phyloP scores from a whole-genome alignment of 495 filamentous ascomycete genomes.

The Pyrenula massariospora region DNA sequence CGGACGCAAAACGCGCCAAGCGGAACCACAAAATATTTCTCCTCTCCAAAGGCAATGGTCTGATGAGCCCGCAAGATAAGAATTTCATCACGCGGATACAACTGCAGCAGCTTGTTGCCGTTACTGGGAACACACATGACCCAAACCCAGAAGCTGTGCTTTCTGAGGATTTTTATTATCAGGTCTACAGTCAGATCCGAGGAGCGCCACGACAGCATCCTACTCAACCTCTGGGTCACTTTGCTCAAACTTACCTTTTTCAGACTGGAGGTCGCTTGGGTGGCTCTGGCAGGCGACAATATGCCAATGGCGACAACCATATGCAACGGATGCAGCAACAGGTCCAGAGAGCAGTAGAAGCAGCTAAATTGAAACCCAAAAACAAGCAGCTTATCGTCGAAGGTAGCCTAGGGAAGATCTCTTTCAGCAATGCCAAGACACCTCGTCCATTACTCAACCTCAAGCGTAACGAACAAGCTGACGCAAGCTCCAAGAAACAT shows the following conservation, averaged over 20 bases:
- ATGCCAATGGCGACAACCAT: conserved; percentile 78
- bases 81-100: conserved; percentile 98
- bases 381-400: conserved; percentile 97
- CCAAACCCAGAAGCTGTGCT: conserved; percentile 67
- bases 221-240: conserved; percentile 82
- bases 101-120: conserved; percentile 86
- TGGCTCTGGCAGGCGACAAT: conserved; percentile 52
- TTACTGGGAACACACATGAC: conserved; percentile 76
- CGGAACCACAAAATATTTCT: conserved; percentile 96
- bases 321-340: conserved; percentile 99
- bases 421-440: conserved; percentile 96
- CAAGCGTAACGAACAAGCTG: conserved; percentile 62
- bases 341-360: conserved; percentile 92
- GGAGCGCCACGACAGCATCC: conserved; percentile 78
- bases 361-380: conserved; percentile 92
- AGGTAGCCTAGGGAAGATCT: conserved; percentile 96
- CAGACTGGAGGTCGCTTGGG: conserved; percentile 76
- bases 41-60: conserved; percentile 83
- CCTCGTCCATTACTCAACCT: conserved; percentile 90
- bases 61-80: conserved; percentile 99
- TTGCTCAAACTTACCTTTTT: conserved; percentile 95
- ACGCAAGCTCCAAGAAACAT: conserved; percentile 35
- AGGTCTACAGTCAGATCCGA: conserved; percentile 88
- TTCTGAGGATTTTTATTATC: conserved; percentile 95
- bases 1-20: conserved; percentile 91